Conservation (phyloP, 306 rosid genomes). For the Biancaea sappan region DNA sequence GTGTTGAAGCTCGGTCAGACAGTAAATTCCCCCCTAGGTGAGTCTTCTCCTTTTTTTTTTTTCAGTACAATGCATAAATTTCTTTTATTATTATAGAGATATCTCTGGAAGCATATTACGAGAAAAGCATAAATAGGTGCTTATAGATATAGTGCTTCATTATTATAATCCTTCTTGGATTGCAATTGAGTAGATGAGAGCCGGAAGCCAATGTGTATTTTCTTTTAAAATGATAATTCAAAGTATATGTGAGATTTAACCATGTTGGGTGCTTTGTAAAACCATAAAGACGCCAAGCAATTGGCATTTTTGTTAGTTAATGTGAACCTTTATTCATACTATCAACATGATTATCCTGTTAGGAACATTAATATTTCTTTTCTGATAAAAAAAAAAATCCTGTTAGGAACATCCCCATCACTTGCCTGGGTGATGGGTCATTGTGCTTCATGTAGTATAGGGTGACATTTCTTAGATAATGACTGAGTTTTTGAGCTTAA, state of each 20-base stretch:
- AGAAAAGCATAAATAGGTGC: neutral
- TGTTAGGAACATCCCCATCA: neutral
- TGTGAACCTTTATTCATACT: neutral
- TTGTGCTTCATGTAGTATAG: neutral
- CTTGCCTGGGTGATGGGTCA: neutral
- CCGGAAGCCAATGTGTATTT: neutral
- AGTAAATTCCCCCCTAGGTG: constrained; percentile 76
- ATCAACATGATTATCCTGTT: neutral
- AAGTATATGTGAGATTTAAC: neutral
- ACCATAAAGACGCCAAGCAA: neutral
- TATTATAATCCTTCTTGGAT: constrained; percentile 10
- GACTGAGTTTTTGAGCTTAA: constrained; percentile 18
- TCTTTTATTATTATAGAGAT: constrained; percentile 11
- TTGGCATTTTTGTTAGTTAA: constrained; percentile 9
- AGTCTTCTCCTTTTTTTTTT: constrained; percentile 35
- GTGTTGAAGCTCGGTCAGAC: constrained; percentile 45
- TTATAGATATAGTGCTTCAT: neutral
- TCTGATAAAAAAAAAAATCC: too few relatives aligned
- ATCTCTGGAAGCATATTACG: constrained; percentile 7
- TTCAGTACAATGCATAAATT: neutral
- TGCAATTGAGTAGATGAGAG: neutral
- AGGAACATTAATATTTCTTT: too few relatives aligned
- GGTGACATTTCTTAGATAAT: neutral
- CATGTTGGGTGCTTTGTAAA: constrained; percentile 2
- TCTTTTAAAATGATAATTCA: neutral